Percentiles rank a stretch among this genome's conserved stretches.
Conservation (phyloP, 495 filamentous ascomycete species). For the Parathielavia hyrcaniae region DNA sequence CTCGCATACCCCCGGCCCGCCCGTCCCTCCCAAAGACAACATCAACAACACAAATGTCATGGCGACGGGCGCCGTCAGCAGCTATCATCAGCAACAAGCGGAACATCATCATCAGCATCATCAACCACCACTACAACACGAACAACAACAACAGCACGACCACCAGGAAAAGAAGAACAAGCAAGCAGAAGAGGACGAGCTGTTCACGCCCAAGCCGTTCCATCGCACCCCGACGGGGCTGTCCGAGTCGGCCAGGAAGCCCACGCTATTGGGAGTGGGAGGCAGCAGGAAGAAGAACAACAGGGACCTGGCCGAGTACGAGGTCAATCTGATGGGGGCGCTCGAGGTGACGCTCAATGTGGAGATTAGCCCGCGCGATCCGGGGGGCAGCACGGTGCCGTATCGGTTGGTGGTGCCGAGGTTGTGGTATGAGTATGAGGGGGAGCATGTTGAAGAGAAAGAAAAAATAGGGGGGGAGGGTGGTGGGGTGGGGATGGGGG, state of each 20-base stretch:
- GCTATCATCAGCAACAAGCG: neutral
- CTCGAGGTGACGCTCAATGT: conserved; percentile 80
- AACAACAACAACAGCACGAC: neutral
- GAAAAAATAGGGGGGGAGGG: conserved; percentile 1
- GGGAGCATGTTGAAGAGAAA: conserved; percentile 22
- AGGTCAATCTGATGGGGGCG: conserved; percentile 65
- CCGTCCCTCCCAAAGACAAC: neutral
- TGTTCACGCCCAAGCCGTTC: conserved; percentile 45
- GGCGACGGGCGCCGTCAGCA: conserved; percentile 16
- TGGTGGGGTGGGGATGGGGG: neutral
- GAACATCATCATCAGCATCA: neutral
- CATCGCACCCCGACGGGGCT: conserved; percentile 68
- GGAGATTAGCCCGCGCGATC: conserved; percentile 78
- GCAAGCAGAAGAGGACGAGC: neutral
- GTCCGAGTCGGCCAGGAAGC: conserved; percentile 54
- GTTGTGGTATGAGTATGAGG: conserved; percentile 52
- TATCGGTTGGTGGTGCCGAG: conserved; percentile 82
- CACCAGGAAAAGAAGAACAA: neutral
- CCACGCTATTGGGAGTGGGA: too few species aligned
- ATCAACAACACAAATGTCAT: conserved; percentile 6
- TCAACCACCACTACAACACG: neutral
- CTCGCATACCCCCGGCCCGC: neutral
- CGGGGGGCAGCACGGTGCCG: conserved; percentile 77
- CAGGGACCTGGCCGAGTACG: conserved; percentile 17
- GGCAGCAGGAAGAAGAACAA: conserved; percentile 27